Evolutionary conservation across 1,284 basidiomycete genomes (phyloP).

Genomic region (Apiotrichum mycotoxinovorans): DNA sequence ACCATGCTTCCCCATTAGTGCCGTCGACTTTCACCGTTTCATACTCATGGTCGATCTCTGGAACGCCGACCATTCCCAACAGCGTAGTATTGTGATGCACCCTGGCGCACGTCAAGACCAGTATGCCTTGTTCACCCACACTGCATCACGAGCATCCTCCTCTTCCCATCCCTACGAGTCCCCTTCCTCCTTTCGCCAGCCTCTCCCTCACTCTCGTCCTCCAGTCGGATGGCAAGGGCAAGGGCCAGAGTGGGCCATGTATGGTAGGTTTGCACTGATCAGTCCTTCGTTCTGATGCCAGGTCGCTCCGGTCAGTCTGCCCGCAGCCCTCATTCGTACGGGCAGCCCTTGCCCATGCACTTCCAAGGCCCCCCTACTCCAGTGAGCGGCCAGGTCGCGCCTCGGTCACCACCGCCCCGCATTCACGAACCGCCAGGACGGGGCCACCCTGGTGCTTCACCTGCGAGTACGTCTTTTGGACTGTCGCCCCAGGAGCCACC

Average conservation of each 20-base stretch:
- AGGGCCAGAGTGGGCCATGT: conserved; percentile 3
- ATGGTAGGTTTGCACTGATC: conserved; percentile 2
- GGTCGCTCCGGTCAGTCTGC: background rate
- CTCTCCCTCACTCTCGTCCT: background rate
- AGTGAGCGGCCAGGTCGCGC: background rate
- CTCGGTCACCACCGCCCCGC: background rate
- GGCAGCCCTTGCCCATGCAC: background rate
- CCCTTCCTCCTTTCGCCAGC: conserved; percentile 1
- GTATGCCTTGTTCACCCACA: conserved; percentile 17
- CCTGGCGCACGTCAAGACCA: conserved; percentile 52
- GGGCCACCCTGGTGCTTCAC: background rate
- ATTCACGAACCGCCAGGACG: background rate
- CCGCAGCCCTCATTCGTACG: conserved; percentile 1
- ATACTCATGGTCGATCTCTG: conserved; percentile 83
- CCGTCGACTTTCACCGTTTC: conserved; percentile 76
- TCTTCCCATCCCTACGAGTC: conserved; percentile 7
- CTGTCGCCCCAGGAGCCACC: background rate
- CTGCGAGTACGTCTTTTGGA: background rate
- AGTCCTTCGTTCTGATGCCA: background rate
- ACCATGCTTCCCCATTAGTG: conserved; percentile 1
- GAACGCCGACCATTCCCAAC: conserved; percentile 71
- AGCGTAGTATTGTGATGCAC: conserved; percentile 81
- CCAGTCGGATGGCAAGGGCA: background rate
- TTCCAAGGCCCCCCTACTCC: background rate
- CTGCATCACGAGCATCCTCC: conserved; percentile 5